Evolutionary conservation across 2,329 filamentous ascomycete species (phyloP), one percentile per base, ranked within the genome.

Genomic region (Penicillium sp.): DNA sequence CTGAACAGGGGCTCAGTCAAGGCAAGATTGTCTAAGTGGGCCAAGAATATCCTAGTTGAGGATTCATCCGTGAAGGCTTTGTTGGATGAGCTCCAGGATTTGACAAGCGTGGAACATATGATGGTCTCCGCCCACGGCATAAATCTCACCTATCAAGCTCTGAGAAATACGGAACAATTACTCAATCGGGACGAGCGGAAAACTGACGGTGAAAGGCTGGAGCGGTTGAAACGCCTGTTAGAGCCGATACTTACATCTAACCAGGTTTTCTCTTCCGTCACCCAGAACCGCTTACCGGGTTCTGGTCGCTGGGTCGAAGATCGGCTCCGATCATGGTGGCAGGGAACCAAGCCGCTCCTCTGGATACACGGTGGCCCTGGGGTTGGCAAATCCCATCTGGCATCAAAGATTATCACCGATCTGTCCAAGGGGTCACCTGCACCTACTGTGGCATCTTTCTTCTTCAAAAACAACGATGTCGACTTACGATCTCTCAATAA

Each of bases 401-500:
- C 19, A 10, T 44, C 41, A 5, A 44, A 44, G 27, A 44, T 24
- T 7, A 44, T 44, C 22, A 27, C 41, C 13, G 41, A 10, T 22
- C 41, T 44, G 14, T 4, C 6, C 5, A 44, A 14, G 22, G 41
- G 41, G 41, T 3, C 13, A 24, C 41, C 41, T 27, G 19, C 41
- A 6, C 41, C 41, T 16, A 13, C 24, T 2, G 41, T 44, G 41
- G 41, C 19, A 14, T 44, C 10, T 44, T 44, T 44, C 41, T 44
- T 44, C 22, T 44, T 19, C 41, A 44, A 22, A 19, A 62, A 56
- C 18, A 62, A 62, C 19, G 58, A 62, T 37, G 53, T 55, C n/a
- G 60, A 59, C 35, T 36, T 60, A 33, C 60, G 52, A 31, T 62
- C 60, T 1, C 10, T 62, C 5, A 62, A 62, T 39, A 62, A 62